phyloP scores from a whole-genome alignment of 1,284 basidiomycete species.

The Cutaneotrichosporon sp. region DNA sequence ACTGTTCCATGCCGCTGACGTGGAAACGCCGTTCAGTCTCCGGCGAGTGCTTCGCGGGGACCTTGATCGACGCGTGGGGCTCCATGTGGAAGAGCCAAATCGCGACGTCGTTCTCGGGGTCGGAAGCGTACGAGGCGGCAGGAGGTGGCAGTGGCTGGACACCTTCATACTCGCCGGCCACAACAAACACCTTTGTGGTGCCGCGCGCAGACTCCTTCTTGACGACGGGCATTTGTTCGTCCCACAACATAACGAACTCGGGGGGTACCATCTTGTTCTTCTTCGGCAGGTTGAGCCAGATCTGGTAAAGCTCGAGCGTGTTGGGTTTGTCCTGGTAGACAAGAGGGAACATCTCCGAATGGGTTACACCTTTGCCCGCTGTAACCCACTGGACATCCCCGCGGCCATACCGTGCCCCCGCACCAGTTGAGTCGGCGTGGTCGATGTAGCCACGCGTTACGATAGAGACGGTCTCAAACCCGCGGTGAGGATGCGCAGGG shows the following conservation, averaged over 20 bases:
- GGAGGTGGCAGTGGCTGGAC: constrained; percentile 9
- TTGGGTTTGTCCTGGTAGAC: constrained; percentile 7
- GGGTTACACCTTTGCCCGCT: constrained; percentile 63
- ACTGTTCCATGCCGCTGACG: constrained; percentile 10
- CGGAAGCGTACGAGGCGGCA: constrained; percentile 7
- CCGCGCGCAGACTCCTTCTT: constrained; percentile 9
- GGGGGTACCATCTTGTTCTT: constrained; percentile 12
- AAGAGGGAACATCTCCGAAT: constrained; percentile 64
- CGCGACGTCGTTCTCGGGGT: constrained; percentile 15
- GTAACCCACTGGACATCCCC: constrained; percentile 96
- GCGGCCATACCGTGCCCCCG: constrained; percentile 35
- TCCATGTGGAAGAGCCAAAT: constrained; percentile 17
- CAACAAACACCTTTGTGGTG: constrained; percentile 3
- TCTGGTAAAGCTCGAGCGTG: constrained; percentile 14
- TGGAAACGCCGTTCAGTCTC: constrained; percentile 15
- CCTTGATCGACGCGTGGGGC: constrained; percentile 10
- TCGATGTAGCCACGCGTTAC: constrained; percentile 13
- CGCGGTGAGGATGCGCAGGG: constrained; percentile 15
- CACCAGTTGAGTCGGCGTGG: constrained; percentile 18
- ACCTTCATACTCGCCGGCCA: constrained; percentile 16
- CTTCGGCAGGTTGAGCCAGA: constrained; percentile 19
- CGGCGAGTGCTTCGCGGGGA: constrained; percentile 8
- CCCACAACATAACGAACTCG: constrained; percentile 18
- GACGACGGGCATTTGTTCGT: constrained; percentile 11
- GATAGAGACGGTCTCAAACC: constrained; percentile 16